A percentile compares a stretch with the other conserved stretches of the same genome.
Evolutionary conservation across 2,329 filamentous ascomycete species (phyloP).

Genomic region (Rhexocercosporidium sp.): DNA sequence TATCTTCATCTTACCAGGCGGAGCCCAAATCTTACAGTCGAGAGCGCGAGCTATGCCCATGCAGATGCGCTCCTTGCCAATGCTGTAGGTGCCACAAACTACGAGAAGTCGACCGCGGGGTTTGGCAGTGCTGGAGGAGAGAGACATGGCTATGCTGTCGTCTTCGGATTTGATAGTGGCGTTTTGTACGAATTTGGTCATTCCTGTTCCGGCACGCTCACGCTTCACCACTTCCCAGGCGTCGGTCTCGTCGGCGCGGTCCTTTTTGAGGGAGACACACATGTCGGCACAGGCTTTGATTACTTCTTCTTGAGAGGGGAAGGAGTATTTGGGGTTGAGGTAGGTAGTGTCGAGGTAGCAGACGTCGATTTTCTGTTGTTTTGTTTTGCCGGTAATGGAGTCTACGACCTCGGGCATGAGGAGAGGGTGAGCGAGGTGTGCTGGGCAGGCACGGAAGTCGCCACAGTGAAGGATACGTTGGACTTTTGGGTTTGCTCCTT

Average conservation of each 20-base stretch:
- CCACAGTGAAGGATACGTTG: slow-evolving; percentile 93
- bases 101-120: slow-evolving; percentile 76
- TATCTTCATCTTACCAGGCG: slow-evolving; percentile 81
- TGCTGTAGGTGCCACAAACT: slow-evolving; percentile 95
- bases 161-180: slow-evolving; percentile 36
- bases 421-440: slow-evolving; percentile 81
- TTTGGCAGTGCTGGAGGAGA: slow-evolving; percentile 37
- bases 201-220: slow-evolving; percentile 59
- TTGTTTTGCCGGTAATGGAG: slow-evolving; percentile 69
- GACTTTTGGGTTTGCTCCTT: slow-evolving; percentile 60
- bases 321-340: slow-evolving; percentile 92
- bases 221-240: slow-evolving; percentile 61
- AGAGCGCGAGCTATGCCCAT: slow-evolving; percentile 88
- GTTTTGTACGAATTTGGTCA: slow-evolving; percentile 64
- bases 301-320: slow-evolving; percentile 87
- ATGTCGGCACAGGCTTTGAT: slow-evolving; percentile 87
- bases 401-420: slow-evolving; percentile 78
- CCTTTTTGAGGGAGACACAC: slow-evolving; percentile 77
- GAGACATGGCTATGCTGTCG: slow-evolving; percentile 33
- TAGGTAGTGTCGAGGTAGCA: slow-evolving; percentile 99
- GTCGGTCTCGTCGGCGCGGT: slow-evolving; percentile 61
- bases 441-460: slow-evolving; percentile 89
- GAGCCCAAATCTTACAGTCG: slow-evolving; percentile 86
- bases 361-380: slow-evolving; percentile 87
- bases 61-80: slow-evolving; percentile 96